Conservation (phyloP, 768 basidiomycete genomes). For the Tricholoma hemisulphureum region DNA sequence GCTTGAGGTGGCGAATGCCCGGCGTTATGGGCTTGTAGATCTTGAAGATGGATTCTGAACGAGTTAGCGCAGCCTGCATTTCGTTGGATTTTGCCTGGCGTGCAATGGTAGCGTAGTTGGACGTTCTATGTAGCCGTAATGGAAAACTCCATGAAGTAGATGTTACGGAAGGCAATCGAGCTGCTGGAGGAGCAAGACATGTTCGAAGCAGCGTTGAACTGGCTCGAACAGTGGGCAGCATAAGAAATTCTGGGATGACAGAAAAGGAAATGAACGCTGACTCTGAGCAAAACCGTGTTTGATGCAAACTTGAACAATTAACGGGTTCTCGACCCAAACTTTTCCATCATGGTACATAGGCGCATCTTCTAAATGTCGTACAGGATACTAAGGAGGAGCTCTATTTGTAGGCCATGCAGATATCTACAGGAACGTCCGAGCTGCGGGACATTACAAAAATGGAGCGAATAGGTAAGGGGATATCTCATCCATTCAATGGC, state of each 20-base stretch:
- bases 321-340: not conserved
- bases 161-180: slow-evolving; percentile 18
- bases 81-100: slow-evolving; percentile 37
- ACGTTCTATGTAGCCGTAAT: slow-evolving; percentile 5
- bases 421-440: slow-evolving; percentile 74
- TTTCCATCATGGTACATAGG: slow-evolving; percentile 17
- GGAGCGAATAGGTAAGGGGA: slow-evolving; percentile 77
- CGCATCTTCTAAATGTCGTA: no score
- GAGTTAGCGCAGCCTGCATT: slow-evolving; percentile 43
- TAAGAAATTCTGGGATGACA: slow-evolving; percentile 23
- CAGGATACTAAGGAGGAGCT: not conserved
- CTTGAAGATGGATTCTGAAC: slow-evolving; percentile 66
- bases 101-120: slow-evolving; percentile 40
- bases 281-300: slow-evolving; percentile 11
- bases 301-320: slow-evolving; percentile 1
- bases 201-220: slow-evolving; percentile 41
- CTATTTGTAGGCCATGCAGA: slow-evolving; percentile 52
- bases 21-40: slow-evolving; percentile 89
- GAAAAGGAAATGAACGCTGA: slow-evolving; percentile 21
- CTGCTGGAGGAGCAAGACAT: slow-evolving; percentile 24
- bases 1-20: slow-evolving; percentile 79
- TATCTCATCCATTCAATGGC: not conserved
- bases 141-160: slow-evolving; percentile 9
- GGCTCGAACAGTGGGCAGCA: slow-evolving; percentile 46
- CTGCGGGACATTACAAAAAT: slow-evolving; percentile 87